These are phyloP conservation scores for Pyrus communis DNA, from an alignment of 306 rosid species.

Conservation along the genomic window DNA sequence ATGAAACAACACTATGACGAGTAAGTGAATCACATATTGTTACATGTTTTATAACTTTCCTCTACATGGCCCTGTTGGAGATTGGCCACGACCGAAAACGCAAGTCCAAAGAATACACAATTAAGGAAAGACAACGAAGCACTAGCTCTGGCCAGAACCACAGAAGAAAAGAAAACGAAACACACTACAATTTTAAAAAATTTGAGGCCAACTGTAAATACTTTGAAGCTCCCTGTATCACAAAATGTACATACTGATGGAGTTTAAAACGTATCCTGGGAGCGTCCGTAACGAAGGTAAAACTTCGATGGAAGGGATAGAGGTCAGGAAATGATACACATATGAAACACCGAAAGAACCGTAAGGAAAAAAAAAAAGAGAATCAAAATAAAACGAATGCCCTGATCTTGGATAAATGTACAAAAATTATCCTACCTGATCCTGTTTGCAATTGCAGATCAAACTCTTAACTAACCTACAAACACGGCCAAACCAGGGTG, in stretches of 20 bases:
- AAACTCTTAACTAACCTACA: slow-evolving; percentile 19
- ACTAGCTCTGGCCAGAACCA: background rate
- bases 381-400: background rate
- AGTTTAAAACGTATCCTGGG: background rate
- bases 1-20: no score
- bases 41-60: no score
- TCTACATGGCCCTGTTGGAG: no score
- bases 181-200: background rate
- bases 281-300: background rate
- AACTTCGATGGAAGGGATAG: background rate
- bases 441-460: slow-evolving; percentile 8
- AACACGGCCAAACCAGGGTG: slow-evolving; percentile 15
- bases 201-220: background rate
- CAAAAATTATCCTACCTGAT: slow-evolving; percentile 14
- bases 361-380: background rate
- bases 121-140: background rate
- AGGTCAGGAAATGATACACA: background rate
- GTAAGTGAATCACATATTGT: no score
- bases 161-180: background rate
- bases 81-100: background rate
- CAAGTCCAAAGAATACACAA: background rate
- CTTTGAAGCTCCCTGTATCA: background rate
- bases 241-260: background rate
- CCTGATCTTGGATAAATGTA: slow-evolving; percentile 13
- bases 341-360: background rate